Conservation (phyloP, 371 early-diverging fungal species). For the Mucor indicus region DNA sequence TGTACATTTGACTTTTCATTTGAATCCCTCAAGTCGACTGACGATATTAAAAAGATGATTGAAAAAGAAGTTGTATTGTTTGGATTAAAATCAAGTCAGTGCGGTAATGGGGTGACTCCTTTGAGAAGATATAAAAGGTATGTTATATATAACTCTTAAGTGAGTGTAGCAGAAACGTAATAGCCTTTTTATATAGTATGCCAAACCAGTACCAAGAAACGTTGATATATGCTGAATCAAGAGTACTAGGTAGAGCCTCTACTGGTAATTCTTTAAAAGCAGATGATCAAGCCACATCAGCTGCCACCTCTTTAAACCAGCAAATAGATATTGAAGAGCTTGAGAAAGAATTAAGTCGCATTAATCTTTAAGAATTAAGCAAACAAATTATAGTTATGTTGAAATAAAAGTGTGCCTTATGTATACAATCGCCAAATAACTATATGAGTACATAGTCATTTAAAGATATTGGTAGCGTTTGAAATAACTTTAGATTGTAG, state of each 20-base stretch:
- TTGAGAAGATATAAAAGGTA: slow-evolving; percentile 47
- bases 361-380: no score
- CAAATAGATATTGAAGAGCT: slow-evolving; percentile 60
- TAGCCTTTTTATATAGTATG: slow-evolving; percentile 21
- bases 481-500: no score
- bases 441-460: no score
- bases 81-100: slow-evolving; percentile 38
- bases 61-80: slow-evolving; percentile 82
- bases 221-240: slow-evolving; percentile 37
- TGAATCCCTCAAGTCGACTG: slow-evolving; percentile 80
- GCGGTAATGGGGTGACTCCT: slow-evolving; percentile 24
- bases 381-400: no score
- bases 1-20: slow-evolving; percentile 90
- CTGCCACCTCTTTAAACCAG: slow-evolving; percentile 21
- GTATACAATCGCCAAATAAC: no score
- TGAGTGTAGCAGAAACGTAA: not conserved
- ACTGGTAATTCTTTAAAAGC: no score
- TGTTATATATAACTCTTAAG: not conserved
- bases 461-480: no score
- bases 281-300: slow-evolving; percentile 24
- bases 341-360: slow-evolving; percentile 59
- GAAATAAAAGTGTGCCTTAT: no score
- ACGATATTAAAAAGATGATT: slow-evolving; percentile 91
- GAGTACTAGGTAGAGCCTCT: slow-evolving; percentile 2
- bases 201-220: slow-evolving; percentile 49